Base-by-base conservation (phyloP, 1,284 basidiomycete species). In the Sporisorium graminicola region DNA sequence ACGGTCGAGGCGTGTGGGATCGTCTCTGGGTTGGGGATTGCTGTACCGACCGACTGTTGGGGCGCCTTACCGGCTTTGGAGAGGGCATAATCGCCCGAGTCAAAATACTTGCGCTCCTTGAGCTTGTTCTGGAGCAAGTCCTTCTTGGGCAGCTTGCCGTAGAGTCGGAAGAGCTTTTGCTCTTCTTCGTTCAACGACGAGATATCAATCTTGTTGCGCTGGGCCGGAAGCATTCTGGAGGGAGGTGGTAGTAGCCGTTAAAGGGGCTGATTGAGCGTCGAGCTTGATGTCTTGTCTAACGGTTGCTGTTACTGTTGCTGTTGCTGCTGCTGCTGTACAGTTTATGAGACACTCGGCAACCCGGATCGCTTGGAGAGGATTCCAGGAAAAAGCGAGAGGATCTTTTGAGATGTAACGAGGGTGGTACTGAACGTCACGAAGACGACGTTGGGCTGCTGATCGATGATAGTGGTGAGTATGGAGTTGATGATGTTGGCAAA, bases 81-180 rank as follows among this genome's bases (percentile, higher is more conserved):
- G 80, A 98, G 89, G 57, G 94, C 94, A 85, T 98, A 98, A 87
- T 98, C 95, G 73, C 95, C 95, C 68, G 95, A 98, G 87, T 98
- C 95, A 86, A 98, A 98, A 88, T 94, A 98, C 87, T 97, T 97
- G 84, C 95, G 93, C 86, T 97, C 95, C 94, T 94, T 96, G 87
- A 95, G 93, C 91, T 95, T 94, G 89, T 95, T 96, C 84, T 90
- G 93, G 77, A 97, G 89, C 55, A 93, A 88, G 86, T 94, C 95
- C 91, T 97, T 97, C 87, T 94, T 92, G 18, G 95, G 95, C 31
- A 97, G 88, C 87, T 95, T 96, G 74, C 95, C 95, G 87, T 98
- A 98, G 85, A 94, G 90, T 83, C 92, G 90, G 88, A 97, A 95
- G 76, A 97, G 90, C 88, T 94, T 93, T 87, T 95, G 91, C 88